These are phyloP conservation scores for Botrytis tulipae DNA, from an alignment of 2,329 filamentous ascomycete genomes.

Conservation along the genomic window DNA sequence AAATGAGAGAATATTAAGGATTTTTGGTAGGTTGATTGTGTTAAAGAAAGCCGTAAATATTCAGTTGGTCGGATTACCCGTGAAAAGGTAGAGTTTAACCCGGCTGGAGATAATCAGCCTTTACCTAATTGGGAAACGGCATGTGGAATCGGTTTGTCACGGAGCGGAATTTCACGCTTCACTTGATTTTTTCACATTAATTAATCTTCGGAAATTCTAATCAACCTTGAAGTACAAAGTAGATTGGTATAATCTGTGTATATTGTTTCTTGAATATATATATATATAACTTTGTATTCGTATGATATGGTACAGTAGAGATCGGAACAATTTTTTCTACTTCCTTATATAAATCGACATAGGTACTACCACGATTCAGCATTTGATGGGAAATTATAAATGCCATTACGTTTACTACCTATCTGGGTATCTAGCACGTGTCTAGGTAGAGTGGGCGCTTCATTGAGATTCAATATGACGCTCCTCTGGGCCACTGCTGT, in stretches of 20 bases:
- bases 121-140: constrained; percentile 20
- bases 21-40: constrained; percentile 11
- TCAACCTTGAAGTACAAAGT: too few relatives aligned
- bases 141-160: constrained; percentile 19
- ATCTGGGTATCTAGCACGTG: not conserved
- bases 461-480: not conserved
- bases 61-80: constrained; percentile 11
- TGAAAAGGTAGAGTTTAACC: constrained; percentile 20
- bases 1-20: constrained; percentile 17
- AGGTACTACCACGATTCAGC: not conserved
- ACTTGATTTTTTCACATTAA: constrained; percentile 7
- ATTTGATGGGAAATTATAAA: not conserved
- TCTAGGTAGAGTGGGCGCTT: not conserved
- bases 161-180: constrained; percentile 20
- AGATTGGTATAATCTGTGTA: not conserved
- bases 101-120: constrained; percentile 2
- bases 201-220: not conserved
- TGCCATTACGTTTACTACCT: not conserved
- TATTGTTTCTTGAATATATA: not conserved
- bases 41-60: constrained; percentile 13
- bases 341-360: not conserved
- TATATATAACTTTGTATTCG: not conserved
- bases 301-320: not conserved
- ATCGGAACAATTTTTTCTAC: not conserved
- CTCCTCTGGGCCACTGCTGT: not conserved